Base-by-base conservation (phyloP, 768 basidiomycete genomes). In the Russula vinacea region DNA sequence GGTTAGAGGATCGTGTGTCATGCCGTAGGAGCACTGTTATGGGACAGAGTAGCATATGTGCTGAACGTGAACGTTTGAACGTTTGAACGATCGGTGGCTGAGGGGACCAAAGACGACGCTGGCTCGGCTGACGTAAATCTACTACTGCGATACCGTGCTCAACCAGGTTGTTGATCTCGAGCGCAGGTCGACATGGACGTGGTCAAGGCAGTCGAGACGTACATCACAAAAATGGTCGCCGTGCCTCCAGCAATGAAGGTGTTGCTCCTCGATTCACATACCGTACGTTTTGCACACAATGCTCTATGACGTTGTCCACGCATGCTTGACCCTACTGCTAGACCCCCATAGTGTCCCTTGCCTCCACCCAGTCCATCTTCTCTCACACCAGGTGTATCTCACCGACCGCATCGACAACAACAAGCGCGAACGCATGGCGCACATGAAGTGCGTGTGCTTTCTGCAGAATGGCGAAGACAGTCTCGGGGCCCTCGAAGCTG, bases 381-480 rank as follows among this genome's bases (percentile, higher is more conserved):
- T 99, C 49, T 88, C 94, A 3, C 94, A 98, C 69, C 95, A 99
- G 73, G 92, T 98, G 49, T 99, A 99, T 77, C 83, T 99, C 58
- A 99, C 96, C 5, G 97, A 99, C 78, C 84, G 94, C 60, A 92
- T 99, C 72, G 97, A 98, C 80, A 98, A 98, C 80, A 86, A 79
- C 74, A 86, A 87, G 67, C 85, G 93, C 65, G 94, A 96, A 73
- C 79, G 92, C 29, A 93, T 98, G 85, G 85, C 92, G 14, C 96
- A 99, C 73, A 90, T 99, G 84, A 96, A 95, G 77, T 98, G 97
- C 72, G 85, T 98, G 58, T 96, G 93, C 74, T 94, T 99, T 73
- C 80, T 99, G 10, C 86, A 93, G 57, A 87, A 86, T 44, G 89
- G 82, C 61, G 87, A 91, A 54, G 85, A 88, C 35, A 94, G 92